Evolutionary conservation across 164 flowering plant genomes (phyloP).

Genomic region (Nymphaea colorata): DNA sequence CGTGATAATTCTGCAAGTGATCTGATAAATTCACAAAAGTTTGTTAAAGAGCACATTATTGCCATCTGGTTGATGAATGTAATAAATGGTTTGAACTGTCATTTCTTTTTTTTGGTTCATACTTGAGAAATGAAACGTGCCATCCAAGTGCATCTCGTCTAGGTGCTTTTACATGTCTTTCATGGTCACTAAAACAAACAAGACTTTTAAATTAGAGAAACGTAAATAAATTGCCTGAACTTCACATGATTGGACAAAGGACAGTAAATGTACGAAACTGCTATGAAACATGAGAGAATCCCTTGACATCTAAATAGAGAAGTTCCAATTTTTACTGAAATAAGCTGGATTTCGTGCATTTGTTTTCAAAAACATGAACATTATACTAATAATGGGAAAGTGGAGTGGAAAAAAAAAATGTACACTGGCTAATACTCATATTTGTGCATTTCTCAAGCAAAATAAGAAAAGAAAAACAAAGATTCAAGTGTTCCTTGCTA

Average conservation of each 20-base stretch:
- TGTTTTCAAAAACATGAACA: too few species aligned
- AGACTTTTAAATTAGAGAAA: neutral
- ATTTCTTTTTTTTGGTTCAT: constrained; percentile 9
- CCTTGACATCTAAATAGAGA: too few species aligned
- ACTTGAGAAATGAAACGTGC: constrained; percentile 86
- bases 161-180: constrained; percentile 17
- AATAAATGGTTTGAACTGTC: neutral
- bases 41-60: neutral
- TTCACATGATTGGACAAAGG: neutral
- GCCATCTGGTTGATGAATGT: neutral
- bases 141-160: constrained; percentile 54
- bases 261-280: neutral
- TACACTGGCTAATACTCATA: too few species aligned
- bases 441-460: too few species aligned
- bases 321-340: too few species aligned
- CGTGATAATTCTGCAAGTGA: constrained; percentile 73
- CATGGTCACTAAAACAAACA: constrained; percentile 24
- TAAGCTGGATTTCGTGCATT: too few species aligned
- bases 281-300: too few species aligned
- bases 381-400: too few species aligned
- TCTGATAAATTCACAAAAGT: constrained; percentile 16
- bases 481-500: too few species aligned
- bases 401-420: too few species aligned
- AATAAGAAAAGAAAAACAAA: too few species aligned
- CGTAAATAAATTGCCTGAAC: neutral